Base-by-base conservation (phyloP, 2,329 filamentous ascomycete species). In the Claviceps citrina region DNA sequence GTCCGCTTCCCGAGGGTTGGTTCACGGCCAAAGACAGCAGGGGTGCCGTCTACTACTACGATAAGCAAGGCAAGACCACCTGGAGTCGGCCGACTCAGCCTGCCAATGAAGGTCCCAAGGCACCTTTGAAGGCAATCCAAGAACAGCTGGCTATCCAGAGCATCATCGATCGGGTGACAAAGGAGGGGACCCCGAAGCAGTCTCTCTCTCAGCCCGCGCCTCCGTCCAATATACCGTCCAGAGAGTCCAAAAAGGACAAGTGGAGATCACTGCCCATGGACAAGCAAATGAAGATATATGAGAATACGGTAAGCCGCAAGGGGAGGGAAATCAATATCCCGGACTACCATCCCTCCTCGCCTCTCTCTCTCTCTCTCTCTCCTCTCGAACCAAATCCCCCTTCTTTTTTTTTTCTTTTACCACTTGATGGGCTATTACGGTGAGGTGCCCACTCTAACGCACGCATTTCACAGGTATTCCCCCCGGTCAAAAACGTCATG, bases 271-370 rank as follows among this genome's bases (percentile, higher is more conserved):
- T 79, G 25, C 67, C 79, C 1, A 57, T 77, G 49, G 87, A 95
- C 48, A 95, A 95, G 62, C 84, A 91, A 61, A 93, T 86, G 73
- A 94, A 85, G 64, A 70, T 94, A 2, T 96, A 95, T 52, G 87
- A 95, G 59, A 87, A 87, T 54, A 93, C 86, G 38, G 85, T 93
- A 69, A 58, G 83, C 28, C 20, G n/a, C 15, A 31, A 6, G 22
- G 9, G 15, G 7, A 36, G 16, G 2, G 4, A 19, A 13, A 9
- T 4, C 12, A 12, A n/a, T n/a, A n/a, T n/a, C n/a, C n/a, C n/a
- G n/a, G n/a, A n/a, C n/a, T n/a, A n/a, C n/a, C n/a, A n/a, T n/a
- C n/a, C n/a, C n/a, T n/a, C n/a, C n/a, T n/a, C n/a, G n/a, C n/a
- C n/a, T n/a, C n/a, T n/a, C n/a, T n/a, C n/a, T n/a, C 22, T 24